Evolutionary conservation across 2,329 filamentous ascomycete genomes (phyloP).

Genomic region (Trichoderma hamatum): DNA sequence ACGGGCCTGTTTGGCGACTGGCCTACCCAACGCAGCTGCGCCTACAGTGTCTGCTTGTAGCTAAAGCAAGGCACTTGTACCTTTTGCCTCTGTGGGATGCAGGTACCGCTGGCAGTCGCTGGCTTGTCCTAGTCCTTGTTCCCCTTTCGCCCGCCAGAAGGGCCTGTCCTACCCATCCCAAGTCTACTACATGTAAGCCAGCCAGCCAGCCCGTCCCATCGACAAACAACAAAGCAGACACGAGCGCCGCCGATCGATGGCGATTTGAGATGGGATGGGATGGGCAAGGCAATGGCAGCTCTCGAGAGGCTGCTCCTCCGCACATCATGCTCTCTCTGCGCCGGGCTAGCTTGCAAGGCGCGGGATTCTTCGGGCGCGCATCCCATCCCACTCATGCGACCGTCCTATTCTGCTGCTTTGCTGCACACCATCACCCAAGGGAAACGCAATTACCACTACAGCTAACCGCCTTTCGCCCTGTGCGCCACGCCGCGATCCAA

Average conservation of each 20-base stretch:
- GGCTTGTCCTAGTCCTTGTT: neutral
- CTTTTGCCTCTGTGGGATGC: neutral
- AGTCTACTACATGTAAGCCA: neutral
- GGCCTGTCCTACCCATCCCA: neutral
- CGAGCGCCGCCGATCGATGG: neutral
- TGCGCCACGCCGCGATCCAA: constrained; percentile 19
- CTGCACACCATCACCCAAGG: constrained; percentile 21
- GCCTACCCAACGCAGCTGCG: neutral
- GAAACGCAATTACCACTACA: constrained; percentile 18
- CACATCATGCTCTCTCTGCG: neutral
- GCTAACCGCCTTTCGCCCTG: constrained; percentile 25
- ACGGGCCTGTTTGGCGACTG: neutral
- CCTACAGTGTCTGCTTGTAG: neutral
- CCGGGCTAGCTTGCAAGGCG: neutral
- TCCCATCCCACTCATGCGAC: constrained; percentile 21
- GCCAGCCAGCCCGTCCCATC: neutral
- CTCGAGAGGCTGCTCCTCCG: neutral
- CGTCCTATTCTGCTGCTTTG: neutral
- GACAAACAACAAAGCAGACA: neutral
- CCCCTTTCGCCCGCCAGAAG: neutral
- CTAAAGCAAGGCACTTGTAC: neutral
- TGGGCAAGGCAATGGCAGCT: neutral
- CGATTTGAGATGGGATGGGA: neutral
- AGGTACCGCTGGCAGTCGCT: neutral
- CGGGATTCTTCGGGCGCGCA: constrained; percentile 21